A percentile compares a stretch with the other conserved stretches of the same genome.
phyloP scores from a whole-genome alignment of 352 stramenopile genomes.

The Phytophthora boehmeriae region DNA sequence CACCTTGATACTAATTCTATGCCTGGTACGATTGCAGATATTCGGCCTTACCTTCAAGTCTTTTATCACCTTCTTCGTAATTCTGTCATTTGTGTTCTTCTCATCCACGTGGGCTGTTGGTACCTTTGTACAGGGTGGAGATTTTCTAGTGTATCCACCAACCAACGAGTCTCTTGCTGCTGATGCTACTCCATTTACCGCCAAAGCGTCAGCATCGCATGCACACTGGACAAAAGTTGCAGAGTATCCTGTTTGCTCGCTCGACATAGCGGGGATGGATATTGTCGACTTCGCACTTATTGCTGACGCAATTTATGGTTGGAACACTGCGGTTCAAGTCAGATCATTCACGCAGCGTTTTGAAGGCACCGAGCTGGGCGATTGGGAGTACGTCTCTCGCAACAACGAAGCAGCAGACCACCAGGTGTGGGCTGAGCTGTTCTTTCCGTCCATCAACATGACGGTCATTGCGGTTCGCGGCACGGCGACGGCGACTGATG shows the following conservation, averaged over 20 bases:
- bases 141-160: constrained; percentile 83
- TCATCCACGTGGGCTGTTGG: constrained; percentile 86
- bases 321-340: constrained; percentile 77
- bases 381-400: constrained; percentile 78
- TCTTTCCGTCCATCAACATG: constrained; percentile 84
- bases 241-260: constrained; percentile 80
- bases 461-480: constrained; percentile 85
- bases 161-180: constrained; percentile 22
- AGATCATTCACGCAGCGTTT: constrained; percentile 83
- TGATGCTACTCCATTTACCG: constrained; percentile 19
- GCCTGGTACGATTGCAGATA: constrained; percentile 42
- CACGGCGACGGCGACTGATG: constrained; percentile 82
- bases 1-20: constrained; percentile 7
- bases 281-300: constrained; percentile 90
- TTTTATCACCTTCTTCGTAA: constrained; percentile 86
- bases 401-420: constrained; percentile 71
- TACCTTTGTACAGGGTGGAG: constrained; percentile 84
- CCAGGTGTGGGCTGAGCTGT: constrained; percentile 88
- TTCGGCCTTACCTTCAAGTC: constrained; percentile 87
- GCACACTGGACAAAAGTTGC: constrained; percentile 55
- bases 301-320: constrained; percentile 80
- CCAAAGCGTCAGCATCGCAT: constrained; percentile 8
- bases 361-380: constrained; percentile 70
- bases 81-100: constrained; percentile 89
- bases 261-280: constrained; percentile 62